Percentiles rank a stretch among this genome's conserved stretches.
These are phyloP conservation scores for Penicillium sclerotigenum DNA, from an alignment of 2,329 filamentous ascomycete species.

Conservation along the genomic window DNA sequence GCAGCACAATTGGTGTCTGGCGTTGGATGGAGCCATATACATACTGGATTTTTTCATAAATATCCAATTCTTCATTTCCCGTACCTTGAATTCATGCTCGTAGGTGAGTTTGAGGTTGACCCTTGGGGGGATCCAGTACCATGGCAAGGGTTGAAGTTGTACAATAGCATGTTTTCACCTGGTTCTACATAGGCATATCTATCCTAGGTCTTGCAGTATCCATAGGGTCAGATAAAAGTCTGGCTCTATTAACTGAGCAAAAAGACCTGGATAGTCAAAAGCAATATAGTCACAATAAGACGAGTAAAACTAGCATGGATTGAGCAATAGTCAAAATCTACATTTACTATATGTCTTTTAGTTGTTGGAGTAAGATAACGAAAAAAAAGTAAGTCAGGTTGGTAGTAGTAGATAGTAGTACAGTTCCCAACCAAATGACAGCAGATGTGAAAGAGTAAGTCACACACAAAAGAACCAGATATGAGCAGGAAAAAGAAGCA, in stretches of 20 bases:
- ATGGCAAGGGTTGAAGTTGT: neutral
- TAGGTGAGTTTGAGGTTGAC: neutral
- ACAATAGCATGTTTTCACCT: neutral
- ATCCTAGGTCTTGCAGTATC: neutral
- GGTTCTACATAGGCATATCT: neutral
- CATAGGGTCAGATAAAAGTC: neutral
- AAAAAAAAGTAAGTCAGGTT: neutral
- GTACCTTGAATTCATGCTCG: neutral
- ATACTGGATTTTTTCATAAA: constrained; percentile 6
- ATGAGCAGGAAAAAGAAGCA: neutral
- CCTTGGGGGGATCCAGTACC: neutral
- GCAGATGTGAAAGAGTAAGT: neutral
- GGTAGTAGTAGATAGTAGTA: constrained; percentile 9
- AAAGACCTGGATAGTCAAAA: neutral
- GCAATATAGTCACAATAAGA: neutral
- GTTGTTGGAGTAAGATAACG: neutral
- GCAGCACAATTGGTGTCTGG: constrained; percentile 28
- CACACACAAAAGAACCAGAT: neutral
- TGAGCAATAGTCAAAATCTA: neutral
- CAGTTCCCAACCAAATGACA: neutral
- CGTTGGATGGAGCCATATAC: constrained; percentile 24
- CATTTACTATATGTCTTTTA: neutral
- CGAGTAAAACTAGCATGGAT: neutral
- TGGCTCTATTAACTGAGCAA: neutral
- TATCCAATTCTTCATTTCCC: neutral